phyloP scores from a whole-genome alignment of 163 green algal species.

The Chlorella variabilis region DNA sequence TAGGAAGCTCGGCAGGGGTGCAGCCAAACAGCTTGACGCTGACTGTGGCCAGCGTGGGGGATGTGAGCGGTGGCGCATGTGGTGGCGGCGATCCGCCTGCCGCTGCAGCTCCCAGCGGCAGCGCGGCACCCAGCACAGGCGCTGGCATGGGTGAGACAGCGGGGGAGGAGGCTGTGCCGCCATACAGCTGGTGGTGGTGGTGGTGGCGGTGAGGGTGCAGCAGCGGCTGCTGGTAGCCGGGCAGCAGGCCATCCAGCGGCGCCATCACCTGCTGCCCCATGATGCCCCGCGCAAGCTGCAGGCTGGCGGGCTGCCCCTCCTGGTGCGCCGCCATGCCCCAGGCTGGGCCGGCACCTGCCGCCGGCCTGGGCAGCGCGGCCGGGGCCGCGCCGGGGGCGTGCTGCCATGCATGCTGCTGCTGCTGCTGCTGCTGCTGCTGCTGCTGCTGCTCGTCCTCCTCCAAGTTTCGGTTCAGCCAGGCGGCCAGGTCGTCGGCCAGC shows the following conservation, averaged over 20 bases:
- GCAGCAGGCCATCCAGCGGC: not conserved
- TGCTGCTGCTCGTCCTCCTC: constrained; percentile 5
- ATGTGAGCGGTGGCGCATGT: not conserved
- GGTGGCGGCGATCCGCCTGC: not conserved
- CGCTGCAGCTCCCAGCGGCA: constrained; percentile 3
- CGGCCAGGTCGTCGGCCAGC: constrained; percentile 28
- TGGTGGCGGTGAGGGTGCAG: not conserved
- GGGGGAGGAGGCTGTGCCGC: no score
- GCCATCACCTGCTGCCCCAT: constrained; percentile 8
- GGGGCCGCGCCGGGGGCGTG: not conserved
- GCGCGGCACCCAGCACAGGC: no score
- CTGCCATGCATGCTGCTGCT: constrained; percentile 53
- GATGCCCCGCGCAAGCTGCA: not conserved
- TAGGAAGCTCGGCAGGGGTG: constrained; percentile 77
- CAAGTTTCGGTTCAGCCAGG: constrained; percentile 30
- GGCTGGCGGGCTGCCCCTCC: constrained; percentile 2
- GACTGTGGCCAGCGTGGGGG: constrained; percentile 47
- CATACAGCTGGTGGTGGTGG: not conserved
- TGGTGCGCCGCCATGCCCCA: not conserved
- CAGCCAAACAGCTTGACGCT: constrained; percentile 85
- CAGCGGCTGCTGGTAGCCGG: not conserved
- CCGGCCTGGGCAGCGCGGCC: not conserved
- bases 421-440: constrained; percentile 41
- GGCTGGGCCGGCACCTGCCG: not conserved
- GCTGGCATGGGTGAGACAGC: no score